Evolutionary conservation across 768 basidiomycete species (phyloP).

Genomic region (Termitomyces sp.): DNA sequence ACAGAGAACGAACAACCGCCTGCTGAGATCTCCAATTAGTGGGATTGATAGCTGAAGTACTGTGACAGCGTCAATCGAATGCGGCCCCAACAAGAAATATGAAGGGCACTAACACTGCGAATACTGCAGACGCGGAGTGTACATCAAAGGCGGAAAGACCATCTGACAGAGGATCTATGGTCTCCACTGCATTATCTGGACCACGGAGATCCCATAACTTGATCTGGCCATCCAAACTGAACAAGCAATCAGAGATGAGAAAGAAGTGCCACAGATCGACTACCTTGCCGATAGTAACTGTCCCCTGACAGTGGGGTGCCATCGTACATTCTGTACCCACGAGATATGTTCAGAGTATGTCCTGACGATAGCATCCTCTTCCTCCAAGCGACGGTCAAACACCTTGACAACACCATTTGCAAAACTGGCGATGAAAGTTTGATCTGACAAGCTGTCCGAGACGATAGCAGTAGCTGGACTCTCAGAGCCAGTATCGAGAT

Average conservation of each 20-base stretch:
- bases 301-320: constrained; percentile 63
- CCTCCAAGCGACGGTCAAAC: constrained; percentile 86
- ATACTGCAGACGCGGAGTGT: constrained; percentile 77
- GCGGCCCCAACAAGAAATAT: neutral
- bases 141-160: constrained; percentile 86
- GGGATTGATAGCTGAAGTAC: constrained; percentile 56
- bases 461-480: constrained; percentile 84
- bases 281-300: constrained; percentile 88
- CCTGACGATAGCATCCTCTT: constrained; percentile 77
- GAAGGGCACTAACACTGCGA: constrained; percentile 67
- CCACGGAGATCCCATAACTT: constrained; percentile 88
- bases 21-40: constrained; percentile 65
- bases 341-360: constrained; percentile 71
- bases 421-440: constrained; percentile 85
- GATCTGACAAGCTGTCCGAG: constrained; percentile 69
- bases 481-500: constrained; percentile 84
- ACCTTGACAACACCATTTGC: constrained; percentile 87
- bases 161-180: constrained; percentile 60
- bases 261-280: neutral
- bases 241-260: constrained; percentile 1
- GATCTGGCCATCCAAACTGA: constrained; percentile 83
- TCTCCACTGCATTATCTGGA: constrained; percentile 48
- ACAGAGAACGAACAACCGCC: constrained; percentile 54
- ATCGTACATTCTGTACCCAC: constrained; percentile 89
- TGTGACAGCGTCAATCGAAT: constrained; percentile 18